phyloP scores from a whole-genome alignment of 1,139 yeast genomes.

The Petasospora rhodanensis region DNA sequence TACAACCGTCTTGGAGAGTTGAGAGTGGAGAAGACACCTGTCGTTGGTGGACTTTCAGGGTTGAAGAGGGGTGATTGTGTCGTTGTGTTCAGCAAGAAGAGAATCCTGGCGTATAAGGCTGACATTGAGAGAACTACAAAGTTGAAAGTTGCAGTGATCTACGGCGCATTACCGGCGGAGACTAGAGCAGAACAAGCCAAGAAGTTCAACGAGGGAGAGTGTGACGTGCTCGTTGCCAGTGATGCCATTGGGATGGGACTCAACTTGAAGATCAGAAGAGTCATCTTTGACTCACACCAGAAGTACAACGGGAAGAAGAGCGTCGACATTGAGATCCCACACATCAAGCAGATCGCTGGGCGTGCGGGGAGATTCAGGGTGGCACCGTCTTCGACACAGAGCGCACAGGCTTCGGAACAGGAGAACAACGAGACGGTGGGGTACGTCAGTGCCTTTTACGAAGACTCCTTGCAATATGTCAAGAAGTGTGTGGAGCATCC shows the following conservation, averaged over 20 bases:
- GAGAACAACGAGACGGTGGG: constrained; percentile 39
- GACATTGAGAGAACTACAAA: constrained; percentile 57
- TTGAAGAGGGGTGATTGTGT: constrained; percentile 79
- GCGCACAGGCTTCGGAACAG: constrained; percentile 27
- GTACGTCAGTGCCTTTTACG: constrained; percentile 51
- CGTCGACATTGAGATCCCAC: constrained; percentile 51
- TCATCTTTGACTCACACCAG: constrained; percentile 61
- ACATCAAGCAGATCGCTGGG: constrained; percentile 91
- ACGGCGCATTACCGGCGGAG: constrained; percentile 96
- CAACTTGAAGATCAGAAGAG: constrained; percentile 74
- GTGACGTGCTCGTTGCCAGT: constrained; percentile 82
- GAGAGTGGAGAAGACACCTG: constrained; percentile 43
- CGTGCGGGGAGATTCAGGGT: constrained; percentile 80
- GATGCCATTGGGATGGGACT: constrained; percentile 99
- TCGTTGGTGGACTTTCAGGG: constrained; percentile 31
- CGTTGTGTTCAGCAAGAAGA: constrained; percentile 76
- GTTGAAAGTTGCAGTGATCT: constrained; percentile 79
- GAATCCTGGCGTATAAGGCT: constrained; percentile 62
- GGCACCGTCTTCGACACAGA: constrained; percentile 26
- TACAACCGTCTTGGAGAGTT: constrained; percentile 77
- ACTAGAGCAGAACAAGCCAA: constrained; percentile 82
- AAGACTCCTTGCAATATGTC: constrained; percentile 41
- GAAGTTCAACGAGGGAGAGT: constrained; percentile 68
- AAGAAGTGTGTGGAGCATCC: constrained; percentile 43
- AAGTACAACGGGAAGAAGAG: constrained; percentile 68